These are phyloP conservation scores for Penicillium fimorum DNA, from an alignment of 495 filamentous ascomycete species.

Conservation along the genomic window DNA sequence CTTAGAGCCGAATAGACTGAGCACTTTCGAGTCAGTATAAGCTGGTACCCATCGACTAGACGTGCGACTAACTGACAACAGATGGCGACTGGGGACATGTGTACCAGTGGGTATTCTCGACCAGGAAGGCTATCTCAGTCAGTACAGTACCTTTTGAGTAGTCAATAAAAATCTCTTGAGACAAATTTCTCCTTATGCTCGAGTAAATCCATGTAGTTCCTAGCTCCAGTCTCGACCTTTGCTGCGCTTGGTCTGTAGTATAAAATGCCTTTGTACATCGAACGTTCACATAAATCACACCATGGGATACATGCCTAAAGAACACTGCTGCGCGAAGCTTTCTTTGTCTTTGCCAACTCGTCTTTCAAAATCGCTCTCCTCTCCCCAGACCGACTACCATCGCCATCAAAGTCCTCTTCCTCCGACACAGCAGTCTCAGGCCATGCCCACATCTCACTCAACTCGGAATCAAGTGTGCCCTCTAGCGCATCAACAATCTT, in stretches of 20 bases:
- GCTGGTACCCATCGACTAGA: too few relatives aligned
- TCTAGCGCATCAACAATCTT: slow-evolving; percentile 68
- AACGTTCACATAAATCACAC: background rate
- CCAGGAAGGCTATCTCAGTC: too few relatives aligned
- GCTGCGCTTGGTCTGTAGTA: background rate
- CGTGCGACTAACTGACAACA: too few relatives aligned
- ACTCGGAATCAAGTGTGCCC: slow-evolving; percentile 53
- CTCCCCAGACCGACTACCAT: slow-evolving; percentile 43
- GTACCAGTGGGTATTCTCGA: too few relatives aligned
- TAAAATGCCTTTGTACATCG: background rate
- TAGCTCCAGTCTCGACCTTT: background rate
- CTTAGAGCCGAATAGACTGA: too few relatives aligned
- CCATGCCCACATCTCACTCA: slow-evolving; percentile 71
- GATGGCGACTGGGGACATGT: too few relatives aligned
- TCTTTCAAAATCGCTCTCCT: slow-evolving; percentile 36
- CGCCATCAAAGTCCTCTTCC: slow-evolving; percentile 44
- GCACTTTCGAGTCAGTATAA: too few relatives aligned
- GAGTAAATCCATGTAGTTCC: background rate
- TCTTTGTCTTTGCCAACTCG: slow-evolving; percentile 42
- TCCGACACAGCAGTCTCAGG: slow-evolving; percentile 27
- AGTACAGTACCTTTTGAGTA: too few relatives aligned
- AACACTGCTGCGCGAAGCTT: slow-evolving; percentile 23
- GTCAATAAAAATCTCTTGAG: slow-evolving; percentile 16
- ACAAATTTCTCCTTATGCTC: background rate
- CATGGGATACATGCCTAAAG: slow-evolving; percentile 20